These are phyloP conservation scores for Penicillium sp. DNA, from an alignment of 2,329 filamentous ascomycete species.

Conservation along the genomic window DNA sequence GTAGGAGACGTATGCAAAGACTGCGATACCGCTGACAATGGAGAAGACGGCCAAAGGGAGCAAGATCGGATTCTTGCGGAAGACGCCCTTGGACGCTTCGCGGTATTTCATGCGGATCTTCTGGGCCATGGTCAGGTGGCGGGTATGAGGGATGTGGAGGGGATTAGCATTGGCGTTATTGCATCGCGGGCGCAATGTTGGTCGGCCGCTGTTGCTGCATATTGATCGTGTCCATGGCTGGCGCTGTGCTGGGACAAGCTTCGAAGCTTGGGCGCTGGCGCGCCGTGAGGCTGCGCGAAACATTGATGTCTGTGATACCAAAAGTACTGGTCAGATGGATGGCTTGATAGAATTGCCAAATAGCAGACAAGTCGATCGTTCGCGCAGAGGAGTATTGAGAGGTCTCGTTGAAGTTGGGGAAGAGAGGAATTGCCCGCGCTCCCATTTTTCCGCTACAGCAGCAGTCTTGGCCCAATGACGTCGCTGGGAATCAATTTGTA, in stretches of 20 bases:
- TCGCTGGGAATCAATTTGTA: slow-evolving; percentile 13
- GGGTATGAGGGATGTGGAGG: slow-evolving; percentile 3
- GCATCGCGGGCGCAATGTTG: slow-evolving; percentile 11
- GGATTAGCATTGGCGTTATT: slow-evolving; percentile 5
- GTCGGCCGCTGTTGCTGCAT: slow-evolving; percentile 21
- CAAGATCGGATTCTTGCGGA: slow-evolving; percentile 47
- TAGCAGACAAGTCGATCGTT: background rate
- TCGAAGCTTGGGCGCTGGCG: slow-evolving; percentile 28
- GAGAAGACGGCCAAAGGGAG: slow-evolving; percentile 46
- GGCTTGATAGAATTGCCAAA: too few species aligned
- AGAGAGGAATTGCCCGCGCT: slow-evolving; percentile 14
- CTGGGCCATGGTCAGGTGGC: slow-evolving; percentile 32
- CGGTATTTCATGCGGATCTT: slow-evolving; percentile 37
- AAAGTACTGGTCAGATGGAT: background rate
- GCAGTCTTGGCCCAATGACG: slow-evolving; percentile 31
- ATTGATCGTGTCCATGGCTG: slow-evolving; percentile 25
- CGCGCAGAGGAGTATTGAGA: background rate
- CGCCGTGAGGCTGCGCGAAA: slow-evolving; percentile 33
- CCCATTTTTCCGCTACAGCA: slow-evolving; percentile 23
- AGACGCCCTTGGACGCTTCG: slow-evolving; percentile 42
- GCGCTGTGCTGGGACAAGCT: slow-evolving; percentile 20
- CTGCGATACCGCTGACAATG: slow-evolving; percentile 34
- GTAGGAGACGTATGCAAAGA: slow-evolving; percentile 47
- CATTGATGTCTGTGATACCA: slow-evolving; percentile 19
- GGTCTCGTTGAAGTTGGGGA: background rate